Conservation (phyloP, 2,329 filamentous ascomycete genomes). For the Shiraia bambusicola region DNA sequence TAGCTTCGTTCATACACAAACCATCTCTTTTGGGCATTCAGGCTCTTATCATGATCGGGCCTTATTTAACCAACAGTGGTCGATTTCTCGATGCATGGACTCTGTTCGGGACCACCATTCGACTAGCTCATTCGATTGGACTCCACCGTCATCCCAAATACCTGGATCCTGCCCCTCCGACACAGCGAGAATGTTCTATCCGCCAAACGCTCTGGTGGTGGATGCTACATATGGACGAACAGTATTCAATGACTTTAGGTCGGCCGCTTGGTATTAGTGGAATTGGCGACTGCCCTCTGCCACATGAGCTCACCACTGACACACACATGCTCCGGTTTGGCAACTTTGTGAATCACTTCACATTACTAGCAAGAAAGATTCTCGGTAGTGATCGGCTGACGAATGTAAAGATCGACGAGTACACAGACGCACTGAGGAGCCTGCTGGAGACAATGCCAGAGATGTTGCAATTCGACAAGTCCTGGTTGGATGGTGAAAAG, state of each 20-base stretch:
- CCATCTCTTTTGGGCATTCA: constrained; percentile 51
- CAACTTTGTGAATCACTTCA: constrained; percentile 52
- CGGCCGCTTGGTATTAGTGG: constrained; percentile 53
- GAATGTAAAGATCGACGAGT: constrained; percentile 50
- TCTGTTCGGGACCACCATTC: constrained; percentile 52
- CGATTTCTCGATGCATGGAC: constrained; percentile 55
- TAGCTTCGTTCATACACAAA: constrained; percentile 52
- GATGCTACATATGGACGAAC: constrained; percentile 55
- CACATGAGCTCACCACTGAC: constrained; percentile 49
- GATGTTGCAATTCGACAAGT: constrained; percentile 49
- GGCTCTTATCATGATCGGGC: constrained; percentile 51
- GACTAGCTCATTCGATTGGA: constrained; percentile 53
- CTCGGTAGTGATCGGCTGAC: constrained; percentile 48
- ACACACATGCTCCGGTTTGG: constrained; percentile 47
- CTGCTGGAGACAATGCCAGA: constrained; percentile 52
- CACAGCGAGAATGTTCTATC: constrained; percentile 45
- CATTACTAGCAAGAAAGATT: constrained; percentile 51
- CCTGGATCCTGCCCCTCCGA: constrained; percentile 46
- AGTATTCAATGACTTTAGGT: constrained; percentile 54
- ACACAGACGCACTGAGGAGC: constrained; percentile 47
- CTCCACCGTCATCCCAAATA: constrained; percentile 53
- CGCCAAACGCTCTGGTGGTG: constrained; percentile 54
- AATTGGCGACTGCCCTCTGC: constrained; percentile 52
- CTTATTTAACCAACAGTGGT: constrained; percentile 53
- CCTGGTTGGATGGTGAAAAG: constrained; percentile 45